Evolutionary conservation across 805 yeast species (phyloP).

Genomic region (Ogataea naganishii): DNA sequence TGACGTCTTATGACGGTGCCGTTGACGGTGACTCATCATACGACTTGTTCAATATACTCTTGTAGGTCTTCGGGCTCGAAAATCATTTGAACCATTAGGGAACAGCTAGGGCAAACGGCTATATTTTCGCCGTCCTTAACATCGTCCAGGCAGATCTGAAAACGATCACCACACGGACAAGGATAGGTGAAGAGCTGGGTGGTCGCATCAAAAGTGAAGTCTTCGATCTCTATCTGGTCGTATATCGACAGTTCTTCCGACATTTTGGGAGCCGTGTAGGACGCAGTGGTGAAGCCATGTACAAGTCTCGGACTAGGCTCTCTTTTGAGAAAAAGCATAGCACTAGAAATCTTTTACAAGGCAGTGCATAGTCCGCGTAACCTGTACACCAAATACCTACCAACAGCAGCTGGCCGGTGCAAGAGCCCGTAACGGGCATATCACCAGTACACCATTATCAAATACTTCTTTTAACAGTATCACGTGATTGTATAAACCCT

Average conservation of each 20-base stretch:
- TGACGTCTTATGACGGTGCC: not conserved
- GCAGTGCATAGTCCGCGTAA: too few relatives aligned
- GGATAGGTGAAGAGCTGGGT: constrained; percentile 85
- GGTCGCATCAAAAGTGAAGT: constrained; percentile 82
- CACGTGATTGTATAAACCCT: too few relatives aligned
- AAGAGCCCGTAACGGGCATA: too few relatives aligned
- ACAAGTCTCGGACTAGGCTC: too few relatives aligned
- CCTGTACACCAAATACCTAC: too few relatives aligned
- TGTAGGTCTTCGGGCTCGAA: constrained; percentile 60
- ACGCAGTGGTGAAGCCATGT: too few relatives aligned
- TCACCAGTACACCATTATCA: too few relatives aligned
- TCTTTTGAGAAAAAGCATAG: not conserved
- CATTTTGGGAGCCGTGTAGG: too few relatives aligned
- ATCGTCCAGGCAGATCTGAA: constrained; percentile 81
- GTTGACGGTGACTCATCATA: constrained; percentile 1
- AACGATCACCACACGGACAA: constrained; percentile 96
- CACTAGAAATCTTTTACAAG: not conserved
- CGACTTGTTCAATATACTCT: constrained; percentile 30
- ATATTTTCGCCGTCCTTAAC: constrained; percentile 84
- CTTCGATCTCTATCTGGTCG: constrained; percentile 96
- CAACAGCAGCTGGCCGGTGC: too few relatives aligned
- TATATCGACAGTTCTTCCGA: constrained; percentile 53
- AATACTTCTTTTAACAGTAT: too few relatives aligned
- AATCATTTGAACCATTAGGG: constrained; percentile 85
- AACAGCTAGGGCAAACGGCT: constrained; percentile 96